These are phyloP conservation scores for Teunomyces lycoperdinae DNA, from an alignment of 805 yeast species.

Conservation along the genomic window DNA sequence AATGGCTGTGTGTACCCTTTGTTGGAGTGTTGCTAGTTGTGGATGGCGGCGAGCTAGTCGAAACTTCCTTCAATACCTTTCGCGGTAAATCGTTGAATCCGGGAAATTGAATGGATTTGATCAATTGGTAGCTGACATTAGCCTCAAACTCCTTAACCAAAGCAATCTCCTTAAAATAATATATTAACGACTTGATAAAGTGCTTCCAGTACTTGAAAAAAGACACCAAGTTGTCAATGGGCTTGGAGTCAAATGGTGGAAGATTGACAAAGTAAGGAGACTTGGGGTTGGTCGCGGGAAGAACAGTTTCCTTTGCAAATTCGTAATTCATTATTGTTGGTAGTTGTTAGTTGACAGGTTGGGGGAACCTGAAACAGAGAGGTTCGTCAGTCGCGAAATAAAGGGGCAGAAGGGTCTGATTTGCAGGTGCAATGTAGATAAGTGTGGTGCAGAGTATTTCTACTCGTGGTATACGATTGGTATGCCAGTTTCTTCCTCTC, in stretches of 20 bases:
- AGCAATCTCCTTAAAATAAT: constrained; percentile 41
- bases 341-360: not conserved
- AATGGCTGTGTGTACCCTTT: not conserved
- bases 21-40: not conserved
- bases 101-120: constrained; percentile 38
- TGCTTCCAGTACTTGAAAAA: constrained; percentile 42
- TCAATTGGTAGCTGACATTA: constrained; percentile 36
- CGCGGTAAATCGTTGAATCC: constrained; percentile 43
- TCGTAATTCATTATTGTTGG: not conserved
- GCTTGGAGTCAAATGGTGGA: constrained; percentile 37
- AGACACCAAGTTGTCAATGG: constrained; percentile 35
- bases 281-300: constrained; percentile 32
- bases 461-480: not conserved
- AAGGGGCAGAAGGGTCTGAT: not conserved
- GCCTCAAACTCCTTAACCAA: constrained; percentile 44
- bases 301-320: constrained; percentile 14
- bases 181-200: constrained; percentile 34
- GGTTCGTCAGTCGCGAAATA: not conserved
- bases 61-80: constrained; percentile 10
- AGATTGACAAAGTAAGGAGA: constrained; percentile 39
- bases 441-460: not conserved
- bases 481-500: not conserved
- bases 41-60: not conserved
- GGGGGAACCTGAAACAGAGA: not conserved
- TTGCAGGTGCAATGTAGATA: not conserved